These are phyloP conservation scores for Plasmodium adleri DNA, from an alignment of 169 alveolate species.

Conservation along the genomic window DNA sequence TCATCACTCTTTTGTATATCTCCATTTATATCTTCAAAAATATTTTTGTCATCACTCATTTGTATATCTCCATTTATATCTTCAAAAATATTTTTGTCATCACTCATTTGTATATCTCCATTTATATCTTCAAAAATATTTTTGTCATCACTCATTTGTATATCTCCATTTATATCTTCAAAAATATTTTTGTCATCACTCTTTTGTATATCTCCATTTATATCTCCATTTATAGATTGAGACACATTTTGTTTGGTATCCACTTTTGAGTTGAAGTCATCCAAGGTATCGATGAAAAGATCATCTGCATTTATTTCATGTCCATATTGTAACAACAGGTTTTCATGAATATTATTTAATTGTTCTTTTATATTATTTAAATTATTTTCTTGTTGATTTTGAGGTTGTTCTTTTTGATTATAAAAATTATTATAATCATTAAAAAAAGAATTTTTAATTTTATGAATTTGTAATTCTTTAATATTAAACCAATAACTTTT, in stretches of 20 bases:
- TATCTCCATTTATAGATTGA: background rate
- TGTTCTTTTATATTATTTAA: background rate
- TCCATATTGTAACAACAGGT: too few species aligned
- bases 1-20: background rate
- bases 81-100: background rate
- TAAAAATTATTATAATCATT: slow-evolving; percentile 67
- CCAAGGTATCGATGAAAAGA: too few species aligned
- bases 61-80: background rate
- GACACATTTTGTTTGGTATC: too few species aligned
- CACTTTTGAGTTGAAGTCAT: too few species aligned
- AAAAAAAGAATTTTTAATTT: slow-evolving; percentile 50
- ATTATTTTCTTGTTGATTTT: background rate
- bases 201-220: background rate
- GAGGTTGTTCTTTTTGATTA: slow-evolving; percentile 1
- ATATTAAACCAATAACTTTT: slow-evolving; percentile 75
- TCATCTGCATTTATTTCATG: too few species aligned
- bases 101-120: background rate
- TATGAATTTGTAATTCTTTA: slow-evolving; percentile 46
- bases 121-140: background rate
- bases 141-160: background rate
- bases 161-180: background rate
- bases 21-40: background rate
- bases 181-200: background rate
- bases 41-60: background rate
- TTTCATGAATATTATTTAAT: too few species aligned